Conservation (phyloP, 257 asterid species). For the Scutellaria minor region DNA sequence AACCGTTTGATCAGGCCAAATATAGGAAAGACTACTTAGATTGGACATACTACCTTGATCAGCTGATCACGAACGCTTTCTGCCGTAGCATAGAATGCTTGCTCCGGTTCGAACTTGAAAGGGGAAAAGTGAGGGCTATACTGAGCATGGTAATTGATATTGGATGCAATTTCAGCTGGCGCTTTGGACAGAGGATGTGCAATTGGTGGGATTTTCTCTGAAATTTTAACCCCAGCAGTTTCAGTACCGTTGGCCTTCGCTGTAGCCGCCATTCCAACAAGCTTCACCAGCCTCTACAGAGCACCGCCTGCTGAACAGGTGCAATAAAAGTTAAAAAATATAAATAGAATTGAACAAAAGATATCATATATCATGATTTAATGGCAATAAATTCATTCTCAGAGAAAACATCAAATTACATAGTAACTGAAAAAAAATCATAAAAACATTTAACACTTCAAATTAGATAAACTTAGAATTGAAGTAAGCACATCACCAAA, state of each 20-base stretch:
- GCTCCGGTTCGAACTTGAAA: constrained; percentile 89
- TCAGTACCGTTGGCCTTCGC: constrained; percentile 44
- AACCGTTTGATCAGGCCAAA: background rate
- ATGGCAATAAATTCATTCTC: constrained; percentile 12
- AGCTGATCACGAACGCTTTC: constrained; percentile 90
- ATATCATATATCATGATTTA: constrained; percentile 17
- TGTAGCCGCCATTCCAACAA: constrained; percentile 53
- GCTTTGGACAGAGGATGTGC: constrained; percentile 73
- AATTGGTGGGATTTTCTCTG: constrained; percentile 57
- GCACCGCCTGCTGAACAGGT: no score
- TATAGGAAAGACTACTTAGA: background rate
- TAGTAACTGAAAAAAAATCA: background rate
- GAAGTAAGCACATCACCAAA: constrained; percentile 28
- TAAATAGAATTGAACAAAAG: background rate
- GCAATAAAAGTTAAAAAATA: background rate
- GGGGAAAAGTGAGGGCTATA: constrained; percentile 95
- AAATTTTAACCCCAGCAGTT: constrained; percentile 39
- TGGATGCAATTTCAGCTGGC: constrained; percentile 82
- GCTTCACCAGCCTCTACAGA: constrained; percentile 18
- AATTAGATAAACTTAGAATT: background rate
- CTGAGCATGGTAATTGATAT: constrained; percentile 85
- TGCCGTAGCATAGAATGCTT: constrained; percentile 94
- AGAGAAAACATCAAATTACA: background rate
- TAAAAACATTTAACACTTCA: background rate
- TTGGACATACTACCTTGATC: constrained; percentile 64